Base-by-base conservation (phyloP, 2,329 filamentous ascomycete genomes). In the Xylaria hypoxylon region DNA sequence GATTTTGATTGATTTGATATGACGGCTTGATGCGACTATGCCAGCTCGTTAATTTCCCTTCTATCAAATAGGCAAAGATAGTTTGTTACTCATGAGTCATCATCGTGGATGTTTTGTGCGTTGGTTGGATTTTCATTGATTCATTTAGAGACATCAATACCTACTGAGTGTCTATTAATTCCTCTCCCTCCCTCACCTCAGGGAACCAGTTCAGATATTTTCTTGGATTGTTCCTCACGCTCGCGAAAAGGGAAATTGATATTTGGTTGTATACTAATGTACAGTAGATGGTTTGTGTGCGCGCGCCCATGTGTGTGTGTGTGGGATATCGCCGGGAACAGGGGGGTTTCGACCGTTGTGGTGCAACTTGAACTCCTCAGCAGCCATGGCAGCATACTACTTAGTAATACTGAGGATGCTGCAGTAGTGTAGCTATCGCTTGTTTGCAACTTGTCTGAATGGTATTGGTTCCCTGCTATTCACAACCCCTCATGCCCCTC, bases 361-460 rank as follows among this genome's bases (percentile, higher is more conserved):
- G 57, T 65, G 47, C 48, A 28, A 62, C 42, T 58, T 2, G 33
- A 61, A 22, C 47, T 58, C 61, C 40, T 59, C 48, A 62, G 24
- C 44, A 48, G 51, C 22, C 31, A 40, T 31, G 42, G 31, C 53
- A 22, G 35, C 22, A 28, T 38, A 15, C 24, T 19, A 26, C 13
- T 10, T 33, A 33, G 31, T 10, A 2, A 13, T 35, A 13, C n/a
- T n/a, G n/a, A n/a, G 50, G 22, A 53, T 59, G 62, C 15, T 64
- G 62, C 62, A 24, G 55, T 53, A 53, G 31, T 31, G 55, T 53
- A 53, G 31, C 38, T 47, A 48, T 50, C 24, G 40, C 53, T 50
- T 53, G 2, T 31, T 33, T 62, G 65, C 68, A 61, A 69, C 68
- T 69, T 69, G 65, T 69, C 47, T 62, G 38, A 28, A 62, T 55